Evolutionary conservation across 176 grass and related monocot genomes (phyloP).

Genomic region (Metroxylon sagu): DNA sequence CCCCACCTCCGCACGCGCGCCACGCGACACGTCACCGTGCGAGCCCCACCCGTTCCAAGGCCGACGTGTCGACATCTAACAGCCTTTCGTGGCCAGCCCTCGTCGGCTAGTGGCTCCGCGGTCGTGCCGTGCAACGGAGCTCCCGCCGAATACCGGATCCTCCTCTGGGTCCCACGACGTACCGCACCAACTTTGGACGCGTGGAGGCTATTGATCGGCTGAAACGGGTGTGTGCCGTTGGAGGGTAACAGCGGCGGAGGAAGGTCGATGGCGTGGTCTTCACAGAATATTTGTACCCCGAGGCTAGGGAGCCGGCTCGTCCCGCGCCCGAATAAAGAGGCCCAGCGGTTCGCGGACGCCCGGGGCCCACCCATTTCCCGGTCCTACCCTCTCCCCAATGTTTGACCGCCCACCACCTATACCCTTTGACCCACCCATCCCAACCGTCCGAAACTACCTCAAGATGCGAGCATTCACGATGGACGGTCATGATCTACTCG

Average conservation of each 20-base stretch:
- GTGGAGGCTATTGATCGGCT: not conserved
- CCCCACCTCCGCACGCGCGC: too few relatives aligned
- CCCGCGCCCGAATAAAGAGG: too few relatives aligned
- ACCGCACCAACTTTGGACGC: too few relatives aligned
- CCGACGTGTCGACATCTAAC: too few relatives aligned
- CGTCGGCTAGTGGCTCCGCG: too few relatives aligned
- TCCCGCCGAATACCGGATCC: too few relatives aligned
- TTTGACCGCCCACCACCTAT: constrained; percentile 40
- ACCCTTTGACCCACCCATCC: constrained; percentile 18
- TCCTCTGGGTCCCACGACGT: too few relatives aligned
- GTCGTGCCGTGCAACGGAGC: too few relatives aligned
- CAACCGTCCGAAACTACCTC: constrained; percentile 14
- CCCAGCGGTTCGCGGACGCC: too few relatives aligned
- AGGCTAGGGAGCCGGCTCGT: not conserved
- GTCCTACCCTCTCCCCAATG: not conserved
- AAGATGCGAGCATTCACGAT: constrained; percentile 1
- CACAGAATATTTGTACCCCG: constrained; percentile 40
- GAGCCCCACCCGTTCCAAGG: too few relatives aligned
- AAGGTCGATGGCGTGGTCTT: constrained; percentile 38
- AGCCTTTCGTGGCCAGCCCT: too few relatives aligned
- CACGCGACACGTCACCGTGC: too few relatives aligned
- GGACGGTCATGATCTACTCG: constrained; percentile 17
- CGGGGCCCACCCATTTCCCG: not conserved
- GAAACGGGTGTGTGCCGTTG: not conserved
- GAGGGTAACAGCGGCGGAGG: not conserved